These are phyloP conservation scores for Teratosphaeria gauchensis DNA, from an alignment of 2,329 filamentous ascomycete genomes.

Conservation along the genomic window DNA sequence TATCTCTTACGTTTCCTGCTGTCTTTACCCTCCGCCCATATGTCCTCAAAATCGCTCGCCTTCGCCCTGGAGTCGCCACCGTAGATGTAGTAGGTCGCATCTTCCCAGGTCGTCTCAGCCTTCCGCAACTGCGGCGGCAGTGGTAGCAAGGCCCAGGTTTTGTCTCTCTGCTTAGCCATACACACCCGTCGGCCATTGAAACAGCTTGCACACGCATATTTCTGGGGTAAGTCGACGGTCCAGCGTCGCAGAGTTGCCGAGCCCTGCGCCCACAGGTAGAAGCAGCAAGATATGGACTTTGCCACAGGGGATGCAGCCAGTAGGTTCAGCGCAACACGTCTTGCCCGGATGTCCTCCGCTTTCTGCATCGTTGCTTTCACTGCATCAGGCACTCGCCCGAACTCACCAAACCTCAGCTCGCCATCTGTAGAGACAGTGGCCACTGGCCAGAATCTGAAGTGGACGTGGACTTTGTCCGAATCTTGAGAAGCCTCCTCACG, in stretches of 20 bases:
- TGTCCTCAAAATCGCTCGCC: neutral
- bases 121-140: neutral
- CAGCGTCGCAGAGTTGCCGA: constrained; percentile 1
- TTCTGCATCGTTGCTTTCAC: neutral
- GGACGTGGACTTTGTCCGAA: neutral
- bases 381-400: neutral
- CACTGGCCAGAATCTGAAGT: neutral
- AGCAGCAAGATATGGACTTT: neutral
- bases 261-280: constrained; percentile 1
- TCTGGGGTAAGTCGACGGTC: constrained; percentile 2
- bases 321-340: neutral
- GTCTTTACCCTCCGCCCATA: neutral
- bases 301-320: neutral
- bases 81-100: neutral
- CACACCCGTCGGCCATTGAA: constrained; percentile 8
- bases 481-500: neutral
- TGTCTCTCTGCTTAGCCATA: constrained; percentile 4
- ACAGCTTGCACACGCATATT: constrained; percentile 10
- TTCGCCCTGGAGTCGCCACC: neutral
- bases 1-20: neutral
- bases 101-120: neutral
- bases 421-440: neutral
- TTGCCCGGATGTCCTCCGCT: neutral
- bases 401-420: neutral
- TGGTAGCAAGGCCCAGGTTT: constrained; percentile 7